Conservation (phyloP, 1,284 basidiomycete genomes). For the Ustilago shanxiensis region DNA sequence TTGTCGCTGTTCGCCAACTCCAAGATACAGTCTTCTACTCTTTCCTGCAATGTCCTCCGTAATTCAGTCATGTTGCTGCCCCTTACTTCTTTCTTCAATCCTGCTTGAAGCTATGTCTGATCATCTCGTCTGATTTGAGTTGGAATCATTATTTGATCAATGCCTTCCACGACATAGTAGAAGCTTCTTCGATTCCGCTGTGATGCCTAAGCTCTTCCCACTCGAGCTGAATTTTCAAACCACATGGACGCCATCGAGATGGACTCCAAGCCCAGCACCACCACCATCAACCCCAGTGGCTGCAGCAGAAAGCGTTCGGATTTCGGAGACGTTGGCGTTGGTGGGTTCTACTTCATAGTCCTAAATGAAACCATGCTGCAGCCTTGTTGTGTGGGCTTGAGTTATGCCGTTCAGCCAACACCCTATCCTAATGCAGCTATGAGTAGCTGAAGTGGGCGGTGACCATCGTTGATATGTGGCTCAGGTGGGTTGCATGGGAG, state of each 20-base stretch:
- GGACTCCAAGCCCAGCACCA: no score
- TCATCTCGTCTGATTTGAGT: no score
- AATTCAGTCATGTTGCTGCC: background rate
- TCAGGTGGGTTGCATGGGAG: background rate
- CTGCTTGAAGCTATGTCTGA: background rate
- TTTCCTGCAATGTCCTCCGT: background rate
- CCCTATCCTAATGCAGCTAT: no score
- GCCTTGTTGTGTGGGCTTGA: no score
- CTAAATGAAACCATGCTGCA: no score
- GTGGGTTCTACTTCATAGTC: no score
- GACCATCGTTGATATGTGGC: no score
- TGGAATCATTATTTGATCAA: background rate
- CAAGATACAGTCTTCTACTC: background rate
- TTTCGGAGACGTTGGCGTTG: background rate
- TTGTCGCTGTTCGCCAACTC: background rate
- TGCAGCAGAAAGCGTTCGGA: background rate
- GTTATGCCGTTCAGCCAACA: no score
- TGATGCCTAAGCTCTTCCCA: no score
- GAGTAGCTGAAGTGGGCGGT: no score
- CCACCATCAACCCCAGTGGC: background rate
- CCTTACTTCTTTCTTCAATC: background rate
- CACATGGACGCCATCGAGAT: no score
- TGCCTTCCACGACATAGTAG: no score
- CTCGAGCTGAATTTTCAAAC: background rate
- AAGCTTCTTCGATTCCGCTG: background rate